Evolutionary conservation across 2,329 filamentous ascomycete species (phyloP), one percentile per base, ranked within the genome.

Genomic region (Aspergillus sp.): DNA sequence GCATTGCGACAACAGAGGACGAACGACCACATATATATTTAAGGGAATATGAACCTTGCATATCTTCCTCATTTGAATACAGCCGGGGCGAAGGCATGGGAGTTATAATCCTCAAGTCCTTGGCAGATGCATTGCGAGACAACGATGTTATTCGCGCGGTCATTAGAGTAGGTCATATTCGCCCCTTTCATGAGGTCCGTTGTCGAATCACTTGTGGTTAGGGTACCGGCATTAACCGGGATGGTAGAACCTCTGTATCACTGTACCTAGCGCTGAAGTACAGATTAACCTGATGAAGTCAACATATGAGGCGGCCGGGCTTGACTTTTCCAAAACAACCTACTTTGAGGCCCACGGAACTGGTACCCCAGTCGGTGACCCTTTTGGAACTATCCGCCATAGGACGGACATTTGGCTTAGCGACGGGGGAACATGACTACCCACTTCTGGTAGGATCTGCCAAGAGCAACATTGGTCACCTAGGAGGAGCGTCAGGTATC

Each of bases 401-500:
- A 18, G 65, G 60, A 12, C 49, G 55, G 51, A 67, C 64, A 1
- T 16, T 65, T 26, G 69, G 55, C 11, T 55, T 59, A 10, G 59
- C 51, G 14, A 61, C 63, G 36, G 55, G 50, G 14, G 20, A 58
- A 1, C 59, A 29, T 7, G 61, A 65, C 39, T 62, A 65, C 54
- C 42, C 65, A 2, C 26, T 70, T n/a, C 67, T 64, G 46, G 63
- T 74, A 4, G 73, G 72, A 11, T 68, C 67, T 1, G 65, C 73
- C 36, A 74, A 75, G 53, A 68, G 65, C 14, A 70, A 73, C 16
- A 56, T 74, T 14, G 82, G 82, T 18, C 82, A 85, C 62, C 78
- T 78, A 0, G 82, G 84, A 66, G 80, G 80, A 9, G 75, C 79
- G 1, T 80, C 81, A 2, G 82, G 82, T 0, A 66, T 84, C 14